Percentiles rank a stretch among this genome's conserved stretches.
Conservation (phyloP, 2,329 filamentous ascomycete species). For the Stagonosporopsis vannaccii region DNA sequence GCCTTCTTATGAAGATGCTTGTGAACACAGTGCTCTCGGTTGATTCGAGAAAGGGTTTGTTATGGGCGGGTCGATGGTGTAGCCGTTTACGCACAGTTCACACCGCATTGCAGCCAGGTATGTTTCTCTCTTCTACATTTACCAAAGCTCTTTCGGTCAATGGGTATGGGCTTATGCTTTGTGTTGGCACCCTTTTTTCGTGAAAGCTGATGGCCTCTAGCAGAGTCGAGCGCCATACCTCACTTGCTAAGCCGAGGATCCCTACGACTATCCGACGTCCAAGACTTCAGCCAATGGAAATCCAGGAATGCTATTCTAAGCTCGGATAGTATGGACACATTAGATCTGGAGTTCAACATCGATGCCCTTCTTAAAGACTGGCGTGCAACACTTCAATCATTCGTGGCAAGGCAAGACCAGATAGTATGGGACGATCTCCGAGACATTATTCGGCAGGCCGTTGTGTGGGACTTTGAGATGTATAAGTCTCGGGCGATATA, state of each 20-base stretch:
- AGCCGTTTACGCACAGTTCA: background rate
- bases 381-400: background rate
- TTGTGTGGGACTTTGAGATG: slow-evolving; percentile 3
- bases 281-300: slow-evolving; percentile 7
- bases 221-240: background rate
- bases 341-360: background rate
- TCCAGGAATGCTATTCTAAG: slow-evolving; percentile 1
- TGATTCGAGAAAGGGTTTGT: background rate
- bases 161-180: too few species aligned
- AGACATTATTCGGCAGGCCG: background rate
- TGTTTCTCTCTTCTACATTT: background rate
- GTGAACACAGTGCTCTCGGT: too few species aligned
- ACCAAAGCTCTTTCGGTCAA: too few species aligned
- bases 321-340: background rate
- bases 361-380: background rate
- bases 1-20: too few species aligned
- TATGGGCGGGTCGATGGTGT: background rate
- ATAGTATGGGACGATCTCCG: background rate
- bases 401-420: background rate
- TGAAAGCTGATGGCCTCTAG: background rate
- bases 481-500: slow-evolving; percentile 9
- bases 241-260: background rate
- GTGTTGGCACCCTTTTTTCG: too few species aligned
- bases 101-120: background rate
- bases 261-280: background rate